These are phyloP conservation scores for Carex scoparia DNA, from an alignment of 176 grass and related monocot genomes.

Conservation along the genomic window DNA sequence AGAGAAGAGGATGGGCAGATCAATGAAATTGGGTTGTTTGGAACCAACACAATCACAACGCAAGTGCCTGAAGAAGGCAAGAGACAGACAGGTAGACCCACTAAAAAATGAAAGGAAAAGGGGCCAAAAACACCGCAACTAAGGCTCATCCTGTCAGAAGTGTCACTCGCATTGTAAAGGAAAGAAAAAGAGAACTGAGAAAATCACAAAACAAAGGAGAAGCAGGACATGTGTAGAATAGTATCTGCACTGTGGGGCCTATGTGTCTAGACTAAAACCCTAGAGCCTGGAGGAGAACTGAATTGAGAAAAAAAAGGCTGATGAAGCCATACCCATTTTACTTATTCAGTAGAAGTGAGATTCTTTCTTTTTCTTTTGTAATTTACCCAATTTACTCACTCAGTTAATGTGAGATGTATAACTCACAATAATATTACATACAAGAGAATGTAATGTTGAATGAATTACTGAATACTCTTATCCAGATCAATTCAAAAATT, in stretches of 20 bases:
- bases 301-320: neutral
- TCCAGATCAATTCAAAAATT: neutral
- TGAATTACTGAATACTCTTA: neutral
- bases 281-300: neutral
- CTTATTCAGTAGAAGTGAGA: neutral
- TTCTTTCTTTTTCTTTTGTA: neutral
- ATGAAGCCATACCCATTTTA: neutral
- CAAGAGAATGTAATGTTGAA: neutral
- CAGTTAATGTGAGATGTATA: neutral
- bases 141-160: neutral
- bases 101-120: neutral
- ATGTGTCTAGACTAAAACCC: neutral
- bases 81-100: neutral
- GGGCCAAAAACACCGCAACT: neutral
- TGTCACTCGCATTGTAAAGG: too few species aligned
- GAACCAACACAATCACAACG: neutral
- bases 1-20: neutral
- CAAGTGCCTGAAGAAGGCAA: neutral
- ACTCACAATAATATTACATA: neutral
- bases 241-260: neutral
- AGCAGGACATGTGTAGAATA: neutral
- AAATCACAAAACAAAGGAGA: neutral
- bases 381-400: neutral
- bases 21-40: neutral
- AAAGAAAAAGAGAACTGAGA: neutral